Evolutionary conservation across 768 basidiomycete genomes (phyloP).

Genomic region (Suillus paluster): DNA sequence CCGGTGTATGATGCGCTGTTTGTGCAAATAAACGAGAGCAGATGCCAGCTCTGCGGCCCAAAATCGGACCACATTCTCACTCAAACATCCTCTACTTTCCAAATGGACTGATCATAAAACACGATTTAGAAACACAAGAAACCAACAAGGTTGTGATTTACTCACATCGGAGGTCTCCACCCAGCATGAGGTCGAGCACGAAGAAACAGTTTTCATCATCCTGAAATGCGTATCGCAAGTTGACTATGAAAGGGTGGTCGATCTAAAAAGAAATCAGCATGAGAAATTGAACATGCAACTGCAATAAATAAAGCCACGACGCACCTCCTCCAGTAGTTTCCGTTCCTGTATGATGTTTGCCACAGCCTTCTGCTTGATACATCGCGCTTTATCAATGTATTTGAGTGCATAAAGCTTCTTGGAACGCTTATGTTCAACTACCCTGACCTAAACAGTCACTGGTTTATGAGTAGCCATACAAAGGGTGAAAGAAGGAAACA

Average conservation of each 20-base stretch:
- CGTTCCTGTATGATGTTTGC: slow-evolving; percentile 95
- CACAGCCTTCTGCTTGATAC: slow-evolving; percentile 88
- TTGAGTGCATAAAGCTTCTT: slow-evolving; percentile 95
- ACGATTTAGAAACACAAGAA: slow-evolving; percentile 4
- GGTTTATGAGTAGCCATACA: slow-evolving; percentile 14
- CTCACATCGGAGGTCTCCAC: slow-evolving; percentile 92
- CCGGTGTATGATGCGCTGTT: slow-evolving; percentile 94
- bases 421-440: slow-evolving; percentile 93
- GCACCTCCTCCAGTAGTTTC: slow-evolving; percentile 87
- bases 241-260: slow-evolving; percentile 88
- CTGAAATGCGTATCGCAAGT: slow-evolving; percentile 94
- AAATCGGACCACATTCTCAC: slow-evolving; percentile 78
- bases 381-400: slow-evolving; percentile 95
- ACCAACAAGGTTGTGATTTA: slow-evolving; percentile 16
- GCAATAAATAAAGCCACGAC: slow-evolving; percentile 11
- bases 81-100: slow-evolving; percentile 67
- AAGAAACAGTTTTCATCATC: slow-evolving; percentile 99
- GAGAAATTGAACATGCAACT: slow-evolving; percentile 15
- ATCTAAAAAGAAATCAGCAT: slow-evolving; percentile 49
- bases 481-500: slow-evolving; percentile 8
- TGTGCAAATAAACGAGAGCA: slow-evolving; percentile 88
- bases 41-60: slow-evolving; percentile 89
- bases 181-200: slow-evolving; percentile 95
- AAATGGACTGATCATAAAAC: slow-evolving; percentile 67
- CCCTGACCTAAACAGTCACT: slow-evolving; percentile 72